Evolutionary conservation across 225 moss, liverwort and hornwort genomes (phyloP).

Genomic region (Asterella californica): DNA sequence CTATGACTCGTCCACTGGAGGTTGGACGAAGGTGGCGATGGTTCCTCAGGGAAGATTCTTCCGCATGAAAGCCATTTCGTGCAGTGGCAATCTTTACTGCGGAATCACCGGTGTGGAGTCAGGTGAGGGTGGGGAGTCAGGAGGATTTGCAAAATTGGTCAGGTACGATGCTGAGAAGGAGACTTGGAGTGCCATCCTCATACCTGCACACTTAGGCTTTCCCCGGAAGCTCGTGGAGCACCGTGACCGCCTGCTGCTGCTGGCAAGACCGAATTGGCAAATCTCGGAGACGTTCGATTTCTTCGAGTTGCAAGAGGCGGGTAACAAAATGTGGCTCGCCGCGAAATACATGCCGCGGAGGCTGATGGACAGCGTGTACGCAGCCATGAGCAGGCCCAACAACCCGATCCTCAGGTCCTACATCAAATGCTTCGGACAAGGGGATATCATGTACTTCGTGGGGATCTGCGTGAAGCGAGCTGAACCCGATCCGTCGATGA

Average conservation of each 20-base stretch:
- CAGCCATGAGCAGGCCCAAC: slow-evolving; percentile 19
- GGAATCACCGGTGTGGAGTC: slow-evolving; percentile 26
- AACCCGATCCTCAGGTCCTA: slow-evolving; percentile 11
- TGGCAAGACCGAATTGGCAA: slow-evolving; percentile 17
- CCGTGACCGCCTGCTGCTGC: slow-evolving; percentile 23
- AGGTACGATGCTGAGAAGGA: slow-evolving; percentile 24
- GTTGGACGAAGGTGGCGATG: slow-evolving; percentile 31
- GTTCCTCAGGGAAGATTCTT: slow-evolving; percentile 16
- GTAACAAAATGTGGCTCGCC: slow-evolving; percentile 17
- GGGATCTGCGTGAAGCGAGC: slow-evolving; percentile 29
- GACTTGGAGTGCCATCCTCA: slow-evolving; percentile 24
- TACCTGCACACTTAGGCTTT: slow-evolving; percentile 17
- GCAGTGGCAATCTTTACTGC: slow-evolving; percentile 20
- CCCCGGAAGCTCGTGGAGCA: slow-evolving; percentile 33
- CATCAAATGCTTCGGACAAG: slow-evolving; percentile 36
- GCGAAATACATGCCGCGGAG: slow-evolving; percentile 23
- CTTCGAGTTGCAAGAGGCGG: slow-evolving; percentile 32
- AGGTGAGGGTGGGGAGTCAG: slow-evolving; percentile 15
- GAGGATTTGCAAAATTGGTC: slow-evolving; percentile 22
- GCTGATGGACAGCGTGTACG: slow-evolving; percentile 30
- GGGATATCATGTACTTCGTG: slow-evolving; percentile 35
- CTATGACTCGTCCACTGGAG: slow-evolving; percentile 24
- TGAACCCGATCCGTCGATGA: slow-evolving; percentile 3
- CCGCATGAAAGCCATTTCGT: slow-evolving; percentile 15
- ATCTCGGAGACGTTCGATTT: slow-evolving; percentile 18